Percentiles rank a stretch among this genome's conserved stretches.
These are phyloP conservation scores for Amanita molliuscula DNA, from an alignment of 768 basidiomycete genomes.

Conservation along the genomic window DNA sequence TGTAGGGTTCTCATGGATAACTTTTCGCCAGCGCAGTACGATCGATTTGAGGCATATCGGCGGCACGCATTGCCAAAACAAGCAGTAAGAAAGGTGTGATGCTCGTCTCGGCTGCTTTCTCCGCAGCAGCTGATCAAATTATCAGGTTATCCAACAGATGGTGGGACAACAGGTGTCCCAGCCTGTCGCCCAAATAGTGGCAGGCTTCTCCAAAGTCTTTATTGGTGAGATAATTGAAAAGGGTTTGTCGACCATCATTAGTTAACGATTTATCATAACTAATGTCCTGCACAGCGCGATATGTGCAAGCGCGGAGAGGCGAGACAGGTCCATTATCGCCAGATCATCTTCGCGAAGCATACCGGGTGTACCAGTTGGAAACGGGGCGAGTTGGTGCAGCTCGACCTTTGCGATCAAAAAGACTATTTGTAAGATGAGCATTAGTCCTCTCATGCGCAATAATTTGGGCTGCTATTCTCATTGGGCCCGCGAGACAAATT, in stretches of 20 bases:
- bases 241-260: conserved; percentile 34
- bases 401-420: conserved; percentile 57
- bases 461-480: too few relatives aligned
- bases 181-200: conserved; percentile 82
- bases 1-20: conserved; percentile 84
- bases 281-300: conserved; percentile 42
- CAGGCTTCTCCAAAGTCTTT: conserved; percentile 86
- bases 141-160: conserved; percentile 74
- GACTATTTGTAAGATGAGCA: conserved; percentile 55
- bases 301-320: conserved; percentile 59
- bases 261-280: conserved; percentile 1
- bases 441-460: neutral
- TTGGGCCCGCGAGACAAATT: too few relatives aligned
- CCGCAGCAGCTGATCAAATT: neutral
- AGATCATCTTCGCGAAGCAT: conserved; percentile 85
- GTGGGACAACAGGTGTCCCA: conserved; percentile 76
- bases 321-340: conserved; percentile 78
- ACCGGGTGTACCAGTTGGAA: conserved; percentile 72
- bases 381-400: conserved; percentile 76
- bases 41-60: conserved; percentile 82
- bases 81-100: conserved; percentile 63
- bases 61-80: conserved; percentile 78
- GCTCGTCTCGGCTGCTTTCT: neutral
- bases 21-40: conserved; percentile 74
- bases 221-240: conserved; percentile 90